Evolutionary conservation across 768 basidiomycete genomes (phyloP), one percentile per base, ranked within the genome.

Genomic region (Antrodiella citrinella): DNA sequence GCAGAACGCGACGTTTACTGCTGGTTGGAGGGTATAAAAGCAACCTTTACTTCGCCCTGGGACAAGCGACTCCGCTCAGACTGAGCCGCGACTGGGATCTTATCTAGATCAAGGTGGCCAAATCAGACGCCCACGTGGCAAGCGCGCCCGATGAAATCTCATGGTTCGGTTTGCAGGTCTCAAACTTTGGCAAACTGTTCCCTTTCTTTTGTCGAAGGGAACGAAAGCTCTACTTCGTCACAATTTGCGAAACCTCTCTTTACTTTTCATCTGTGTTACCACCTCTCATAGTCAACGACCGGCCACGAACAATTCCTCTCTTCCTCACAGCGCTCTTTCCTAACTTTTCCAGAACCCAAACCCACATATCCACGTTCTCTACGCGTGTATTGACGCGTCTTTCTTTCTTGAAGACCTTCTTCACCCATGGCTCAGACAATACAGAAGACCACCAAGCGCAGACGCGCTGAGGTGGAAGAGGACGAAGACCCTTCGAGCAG

Each of bases 371-470:
- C 40, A 18, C 40, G 18, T 22, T n/a, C 25, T n/a, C 25, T n/a
- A 22, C 21, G 11, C 44, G 4, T 21, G n/a, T 13, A 45, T 45
- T 3, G n/a, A 44, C 18, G 42, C 42, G 42, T 19, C 22, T 19
- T 19, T 12, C 42, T 44, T 18, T 7, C 5, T 15, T 45, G 15
- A 13, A 13, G 13, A 45, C 21, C n/a, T 21, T 45, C 18, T 26
- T 35, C 30, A 35, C 21, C 41, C 10, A 90, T 89, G 87, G 80
- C 84, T 12, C 81, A 84, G 69, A 80, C 80, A n/a, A 74, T 73
- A 1, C 82, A 86, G 62, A 78, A 57, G 78, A 77, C 66, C 75
- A 18, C n/a, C 9, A 73, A 69, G 69, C 72, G 50, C 38, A 64
- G 49, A 21, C 57, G 56, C 48, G 57, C 51, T n/a, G 52, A 49